phyloP scores from a whole-genome alignment of 345 rosid species.

The Eucalyptus urophylla region DNA sequence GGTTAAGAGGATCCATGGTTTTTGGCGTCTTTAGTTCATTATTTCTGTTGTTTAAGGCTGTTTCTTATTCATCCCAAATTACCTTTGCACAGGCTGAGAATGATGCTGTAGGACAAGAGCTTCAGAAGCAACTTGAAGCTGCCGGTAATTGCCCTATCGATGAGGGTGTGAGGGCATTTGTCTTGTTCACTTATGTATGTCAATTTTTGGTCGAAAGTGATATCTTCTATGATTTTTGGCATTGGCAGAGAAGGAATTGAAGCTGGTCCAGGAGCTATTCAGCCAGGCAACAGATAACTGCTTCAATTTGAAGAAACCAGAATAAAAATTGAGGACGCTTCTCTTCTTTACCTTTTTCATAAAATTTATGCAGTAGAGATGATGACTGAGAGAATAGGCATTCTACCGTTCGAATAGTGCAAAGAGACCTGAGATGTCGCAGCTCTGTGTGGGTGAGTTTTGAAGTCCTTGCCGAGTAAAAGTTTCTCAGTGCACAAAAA shows the following conservation, averaged over 20 bases:
- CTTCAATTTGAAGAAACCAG: conserved; percentile 79
- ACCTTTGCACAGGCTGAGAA: conserved; percentile 51
- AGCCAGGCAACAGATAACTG: conserved; percentile 76
- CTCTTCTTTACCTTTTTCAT: neutral
- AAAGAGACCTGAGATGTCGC: rapidly evolving
- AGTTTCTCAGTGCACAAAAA: neutral
- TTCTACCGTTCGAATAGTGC: neutral
- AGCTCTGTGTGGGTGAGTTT: neutral
- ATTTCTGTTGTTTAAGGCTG: neutral
- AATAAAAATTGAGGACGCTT: neutral
- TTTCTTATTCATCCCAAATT: neutral
- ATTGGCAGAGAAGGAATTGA: conserved; percentile 66
- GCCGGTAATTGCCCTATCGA: conserved; percentile 33
- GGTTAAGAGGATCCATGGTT: conserved; percentile 6
- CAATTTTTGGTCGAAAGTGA: neutral
- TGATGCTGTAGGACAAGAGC: conserved; percentile 76
- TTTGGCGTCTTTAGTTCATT: neutral
- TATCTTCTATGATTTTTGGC: neutral
- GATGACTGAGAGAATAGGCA: neutral
- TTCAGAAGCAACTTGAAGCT: conserved; percentile 88
- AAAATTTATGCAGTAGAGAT: neutral
- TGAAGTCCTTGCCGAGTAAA: neutral
- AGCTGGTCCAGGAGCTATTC: conserved; percentile 79
- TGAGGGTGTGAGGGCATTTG: neutral
- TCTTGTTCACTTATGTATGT: neutral